Conservation (phyloP, 2,329 filamentous ascomycete species). For the Coleophoma eucalyptorum region DNA sequence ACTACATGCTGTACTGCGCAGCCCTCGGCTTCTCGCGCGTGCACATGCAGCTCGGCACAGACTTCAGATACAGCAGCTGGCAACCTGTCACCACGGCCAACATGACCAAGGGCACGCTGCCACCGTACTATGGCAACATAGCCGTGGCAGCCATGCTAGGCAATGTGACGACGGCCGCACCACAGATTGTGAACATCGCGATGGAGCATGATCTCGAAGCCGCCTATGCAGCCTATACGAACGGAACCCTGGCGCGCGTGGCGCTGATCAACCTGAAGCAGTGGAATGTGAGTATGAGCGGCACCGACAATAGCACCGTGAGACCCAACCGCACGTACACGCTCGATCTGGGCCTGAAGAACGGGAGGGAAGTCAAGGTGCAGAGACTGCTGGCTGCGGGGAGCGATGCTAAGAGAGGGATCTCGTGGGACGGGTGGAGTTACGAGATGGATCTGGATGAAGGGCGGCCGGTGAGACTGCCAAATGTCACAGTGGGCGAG, state of each 20-base stretch:
- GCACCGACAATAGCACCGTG: neutral
- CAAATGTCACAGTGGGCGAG: neutral
- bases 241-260: neutral
- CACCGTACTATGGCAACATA: slow-evolving; percentile 18
- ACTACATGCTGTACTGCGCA: slow-evolving; percentile 11
- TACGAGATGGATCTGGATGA: neutral
- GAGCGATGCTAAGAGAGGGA: neutral
- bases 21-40: slow-evolving; percentile 9
- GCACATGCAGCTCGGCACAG: slow-evolving; percentile 15
- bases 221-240: neutral
- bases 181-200: neutral
- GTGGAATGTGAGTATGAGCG: neutral
- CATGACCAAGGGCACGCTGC: slow-evolving; percentile 7
- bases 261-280: slow-evolving; percentile 1
- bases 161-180: neutral
- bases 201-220: neutral
- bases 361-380: neutral
- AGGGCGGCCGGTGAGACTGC: neutral
- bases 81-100: slow-evolving; percentile 12
- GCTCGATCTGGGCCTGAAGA: neutral
- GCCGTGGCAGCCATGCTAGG: neutral
- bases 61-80: slow-evolving; percentile 20
- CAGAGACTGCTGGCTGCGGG: neutral
- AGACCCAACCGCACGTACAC: neutral
- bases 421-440: neutral